Conservation (phyloP, 345 rosid genomes). For the Iberis pinnata region DNA sequence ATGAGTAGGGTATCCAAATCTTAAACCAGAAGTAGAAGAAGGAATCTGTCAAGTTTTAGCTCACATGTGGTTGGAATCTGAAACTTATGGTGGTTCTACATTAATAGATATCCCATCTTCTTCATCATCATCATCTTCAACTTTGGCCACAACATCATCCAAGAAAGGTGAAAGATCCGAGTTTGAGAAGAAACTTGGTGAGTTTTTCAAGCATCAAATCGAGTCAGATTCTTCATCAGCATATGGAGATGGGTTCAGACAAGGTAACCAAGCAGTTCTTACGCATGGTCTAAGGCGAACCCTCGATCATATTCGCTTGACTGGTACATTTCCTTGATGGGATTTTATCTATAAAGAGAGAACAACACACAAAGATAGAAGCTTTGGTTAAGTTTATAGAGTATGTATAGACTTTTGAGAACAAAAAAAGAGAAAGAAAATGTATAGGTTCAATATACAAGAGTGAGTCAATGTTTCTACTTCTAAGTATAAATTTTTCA, state of each 20-base stretch:
- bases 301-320: constrained; percentile 78
- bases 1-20: constrained; percentile 66
- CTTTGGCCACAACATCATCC: constrained; percentile 47
- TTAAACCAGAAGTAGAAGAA: constrained; percentile 92
- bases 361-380: too few relatives aligned
- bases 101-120: constrained; percentile 44
- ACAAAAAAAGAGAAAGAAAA: background rate
- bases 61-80: constrained; percentile 95
- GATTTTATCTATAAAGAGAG: too few relatives aligned
- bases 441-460: constrained; percentile 31
- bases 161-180: constrained; percentile 85
- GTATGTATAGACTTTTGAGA: constrained; percentile 19
- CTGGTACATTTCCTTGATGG: constrained; percentile 60
- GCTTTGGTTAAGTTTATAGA: constrained; percentile 26
- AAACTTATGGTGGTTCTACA: constrained; percentile 43
- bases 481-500: too few relatives aligned
- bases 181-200: constrained; percentile 90
- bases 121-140: constrained; percentile 38
- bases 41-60: constrained; percentile 97
- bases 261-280: constrained; percentile 63
- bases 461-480: too few relatives aligned
- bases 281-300: constrained; percentile 64
- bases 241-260: constrained; percentile 88
- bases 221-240: constrained; percentile 73
- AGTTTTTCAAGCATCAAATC: constrained; percentile 79